Percentiles rank a stretch among this genome's conserved stretches.
Evolutionary conservation across 352 stramenopile genomes (phyloP).

Genomic region (Labyrinthula sp.): DNA sequence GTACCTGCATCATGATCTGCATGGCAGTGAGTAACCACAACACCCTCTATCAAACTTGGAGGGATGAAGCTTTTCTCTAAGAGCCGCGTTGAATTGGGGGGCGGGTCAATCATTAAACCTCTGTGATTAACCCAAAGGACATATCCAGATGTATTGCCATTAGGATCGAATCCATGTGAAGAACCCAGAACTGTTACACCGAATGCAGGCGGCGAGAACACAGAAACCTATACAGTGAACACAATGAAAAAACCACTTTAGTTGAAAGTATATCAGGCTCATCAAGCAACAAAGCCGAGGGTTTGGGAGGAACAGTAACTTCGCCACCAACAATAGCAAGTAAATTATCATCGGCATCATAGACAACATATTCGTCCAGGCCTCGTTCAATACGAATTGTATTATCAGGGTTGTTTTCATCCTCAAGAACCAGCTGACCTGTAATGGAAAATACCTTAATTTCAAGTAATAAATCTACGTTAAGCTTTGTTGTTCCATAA

Average conservation of each 20-base stretch:
- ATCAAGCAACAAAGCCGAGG: not conserved
- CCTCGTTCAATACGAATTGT: not conserved
- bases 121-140: conserved; percentile 86
- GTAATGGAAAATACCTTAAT: conserved; percentile 59
- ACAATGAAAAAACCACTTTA: no score
- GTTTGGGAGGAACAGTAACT: conserved; percentile 3
- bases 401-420: conserved; percentile 38
- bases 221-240: conserved; percentile 38
- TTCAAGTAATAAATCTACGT: conserved; percentile 57
- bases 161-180: conserved; percentile 80
- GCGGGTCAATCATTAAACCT: conserved; percentile 86
- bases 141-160: conserved; percentile 72
- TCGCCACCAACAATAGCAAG: conserved; percentile 5
- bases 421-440: conserved; percentile 43
- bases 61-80: conserved; percentile 58
- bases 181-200: conserved; percentile 79
- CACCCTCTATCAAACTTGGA: conserved; percentile 73
- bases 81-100: conserved; percentile 61
- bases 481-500: conserved; percentile 62
- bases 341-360: conserved; percentile 1
- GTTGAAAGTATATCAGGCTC: no score
- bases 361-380: conserved; percentile 6
- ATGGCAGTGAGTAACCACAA: conserved; percentile 85
- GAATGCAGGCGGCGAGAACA: conserved; percentile 76
- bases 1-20: conserved; percentile 82